A percentile compares a stretch with the other conserved stretches of the same genome.
Evolutionary conservation across 345 rosid genomes (phyloP).

Genomic region (Eucalyptus coolabah): DNA sequence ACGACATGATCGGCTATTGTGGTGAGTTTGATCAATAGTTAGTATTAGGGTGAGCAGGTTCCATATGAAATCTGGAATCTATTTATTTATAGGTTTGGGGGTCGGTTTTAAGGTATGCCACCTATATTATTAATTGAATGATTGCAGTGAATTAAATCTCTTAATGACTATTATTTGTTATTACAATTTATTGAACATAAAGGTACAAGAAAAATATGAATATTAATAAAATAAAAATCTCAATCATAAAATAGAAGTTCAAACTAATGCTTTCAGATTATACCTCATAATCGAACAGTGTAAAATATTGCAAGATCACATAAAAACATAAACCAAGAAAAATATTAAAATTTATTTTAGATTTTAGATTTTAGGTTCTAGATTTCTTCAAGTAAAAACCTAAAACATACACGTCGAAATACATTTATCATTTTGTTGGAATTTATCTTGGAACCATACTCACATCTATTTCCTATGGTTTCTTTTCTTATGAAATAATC

Average conservation of each 20-base stretch:
- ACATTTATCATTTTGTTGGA: accelerated
- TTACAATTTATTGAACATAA: too few relatives aligned
- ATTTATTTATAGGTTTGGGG: too few relatives aligned
- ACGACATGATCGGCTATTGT: neutral
- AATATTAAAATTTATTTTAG: too few relatives aligned
- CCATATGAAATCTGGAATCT: too few relatives aligned
- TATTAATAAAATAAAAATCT: too few relatives aligned
- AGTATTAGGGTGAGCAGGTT: neutral
- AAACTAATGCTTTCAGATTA: accelerated
- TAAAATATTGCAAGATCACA: accelerated
- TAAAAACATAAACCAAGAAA: accelerated
- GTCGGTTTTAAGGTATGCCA: accelerated
- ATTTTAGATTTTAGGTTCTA: accelerated
- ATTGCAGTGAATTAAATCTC: too few relatives aligned
- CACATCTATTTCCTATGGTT: neutral
- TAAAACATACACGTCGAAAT: accelerated
- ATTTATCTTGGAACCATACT: accelerated
- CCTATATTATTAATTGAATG: too few relatives aligned
- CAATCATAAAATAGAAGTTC: too few relatives aligned
- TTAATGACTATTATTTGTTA: too few relatives aligned
- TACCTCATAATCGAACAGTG: accelerated
- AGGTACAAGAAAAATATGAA: too few relatives aligned
- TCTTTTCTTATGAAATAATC: neutral
- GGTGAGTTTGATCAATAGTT: neutral
- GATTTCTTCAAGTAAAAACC: accelerated